Conservation (phyloP, 1,284 basidiomycete genomes). For the Boletellus deceptivus region DNA sequence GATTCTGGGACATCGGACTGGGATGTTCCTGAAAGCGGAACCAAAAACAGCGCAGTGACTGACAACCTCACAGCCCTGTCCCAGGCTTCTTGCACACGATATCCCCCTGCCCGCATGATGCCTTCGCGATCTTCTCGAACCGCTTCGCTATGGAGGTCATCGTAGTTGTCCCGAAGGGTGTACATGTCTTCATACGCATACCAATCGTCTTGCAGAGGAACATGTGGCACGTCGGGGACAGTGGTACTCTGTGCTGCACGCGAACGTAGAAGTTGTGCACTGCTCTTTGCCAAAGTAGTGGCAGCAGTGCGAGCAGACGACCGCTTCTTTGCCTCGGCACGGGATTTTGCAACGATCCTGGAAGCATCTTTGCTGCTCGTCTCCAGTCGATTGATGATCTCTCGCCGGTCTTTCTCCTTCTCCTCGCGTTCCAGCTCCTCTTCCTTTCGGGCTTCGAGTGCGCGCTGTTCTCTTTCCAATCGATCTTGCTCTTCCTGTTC, state of each 20-base stretch:
- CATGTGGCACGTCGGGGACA: constrained; percentile 74
- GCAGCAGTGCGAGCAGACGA: constrained; percentile 53
- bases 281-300: constrained; percentile 44
- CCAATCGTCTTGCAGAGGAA: constrained; percentile 72
- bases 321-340: constrained; percentile 59
- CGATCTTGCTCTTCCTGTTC: constrained; percentile 75
- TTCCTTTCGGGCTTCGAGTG: constrained; percentile 63
- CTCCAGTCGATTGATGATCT: constrained; percentile 80
- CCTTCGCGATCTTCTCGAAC: constrained; percentile 75
- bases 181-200: constrained; percentile 74
- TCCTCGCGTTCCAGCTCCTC: constrained; percentile 77
- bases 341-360: constrained; percentile 68
- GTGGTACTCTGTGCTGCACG: constrained; percentile 55
- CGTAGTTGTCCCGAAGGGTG: constrained; percentile 53
- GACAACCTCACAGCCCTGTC: constrained; percentile 77
- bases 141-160: constrained; percentile 71
- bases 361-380: constrained; percentile 67
- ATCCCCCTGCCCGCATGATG: constrained; percentile 84
- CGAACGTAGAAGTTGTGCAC: constrained; percentile 52
- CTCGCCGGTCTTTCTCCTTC: constrained; percentile 68
- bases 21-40: constrained; percentile 37
- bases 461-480: constrained; percentile 69
- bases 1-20: constrained; percentile 1
- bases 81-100: constrained; percentile 82
- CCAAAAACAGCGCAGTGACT: constrained; percentile 71